Conservation (phyloP, 495 filamentous ascomycete species). For the Aspergillus coremiiformis region DNA sequence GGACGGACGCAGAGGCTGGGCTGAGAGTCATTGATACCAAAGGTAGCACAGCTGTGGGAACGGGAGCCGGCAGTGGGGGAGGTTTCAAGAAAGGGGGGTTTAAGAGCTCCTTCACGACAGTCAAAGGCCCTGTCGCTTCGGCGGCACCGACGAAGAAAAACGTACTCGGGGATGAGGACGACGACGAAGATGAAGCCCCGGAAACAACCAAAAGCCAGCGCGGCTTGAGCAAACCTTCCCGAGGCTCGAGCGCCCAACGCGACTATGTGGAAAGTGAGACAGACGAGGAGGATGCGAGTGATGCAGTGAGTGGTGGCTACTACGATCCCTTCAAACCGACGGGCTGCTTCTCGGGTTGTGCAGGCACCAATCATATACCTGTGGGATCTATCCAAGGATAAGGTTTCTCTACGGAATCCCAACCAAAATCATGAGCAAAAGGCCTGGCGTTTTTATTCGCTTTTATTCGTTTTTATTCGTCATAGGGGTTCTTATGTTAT, state of each 20-base stretch:
- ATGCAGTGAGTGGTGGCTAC: conserved; percentile 31
- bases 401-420: not conserved
- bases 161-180: conserved; percentile 37
- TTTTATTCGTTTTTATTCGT: too few species aligned
- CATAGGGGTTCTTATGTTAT: too few species aligned
- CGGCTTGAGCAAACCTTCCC: conserved; percentile 42
- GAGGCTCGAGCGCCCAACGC: not conserved
- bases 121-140: conserved; percentile 28
- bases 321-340: conserved; percentile 50
- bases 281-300: conserved; percentile 38
- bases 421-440: not conserved
- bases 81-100: conserved; percentile 60
- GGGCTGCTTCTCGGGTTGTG: conserved; percentile 39
- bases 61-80: conserved; percentile 19
- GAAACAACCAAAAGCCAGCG: conserved; percentile 1
- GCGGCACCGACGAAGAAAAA: conserved; percentile 34
- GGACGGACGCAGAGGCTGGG: conserved; percentile 52
- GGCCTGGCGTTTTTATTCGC: too few species aligned
- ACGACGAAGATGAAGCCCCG: conserved; percentile 22
- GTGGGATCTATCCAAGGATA: not conserved
- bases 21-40: conserved; percentile 31
- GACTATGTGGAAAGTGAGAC: conserved; percentile 36
- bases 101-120: conserved; percentile 51
- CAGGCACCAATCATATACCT: conserved; percentile 9
- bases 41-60: conserved; percentile 5